These are phyloP conservation scores for Colletotrichum trifolii DNA, from an alignment of 2,329 filamentous ascomycete genomes.

Conservation along the genomic window DNA sequence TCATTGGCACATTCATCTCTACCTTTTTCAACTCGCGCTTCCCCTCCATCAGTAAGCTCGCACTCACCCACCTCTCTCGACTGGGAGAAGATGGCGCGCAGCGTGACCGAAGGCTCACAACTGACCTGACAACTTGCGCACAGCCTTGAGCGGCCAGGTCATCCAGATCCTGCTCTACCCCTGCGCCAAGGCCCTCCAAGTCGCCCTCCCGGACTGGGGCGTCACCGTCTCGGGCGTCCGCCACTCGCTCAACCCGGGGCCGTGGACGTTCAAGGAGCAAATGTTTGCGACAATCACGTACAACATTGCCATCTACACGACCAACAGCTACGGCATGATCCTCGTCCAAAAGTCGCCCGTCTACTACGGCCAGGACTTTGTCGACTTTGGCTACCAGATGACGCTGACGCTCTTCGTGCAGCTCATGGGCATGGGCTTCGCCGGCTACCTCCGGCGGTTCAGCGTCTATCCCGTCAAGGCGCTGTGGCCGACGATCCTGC, in stretches of 20 bases:
- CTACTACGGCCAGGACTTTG: conserved; percentile 54
- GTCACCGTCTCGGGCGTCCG: conserved; percentile 50
- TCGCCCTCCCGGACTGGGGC: conserved; percentile 56
- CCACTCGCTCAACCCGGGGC: conserved; percentile 53
- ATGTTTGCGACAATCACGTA: conserved; percentile 54
- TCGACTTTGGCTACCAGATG: conserved; percentile 53
- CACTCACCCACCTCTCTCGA: background rate
- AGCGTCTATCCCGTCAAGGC: conserved; percentile 48
- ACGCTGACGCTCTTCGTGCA: conserved; percentile 52
- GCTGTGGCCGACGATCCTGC: conserved; percentile 48
- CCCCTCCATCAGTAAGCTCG: conserved; percentile 48
- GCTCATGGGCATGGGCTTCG: conserved; percentile 56
- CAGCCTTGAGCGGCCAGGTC: conserved; percentile 48
- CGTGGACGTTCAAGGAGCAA: conserved; percentile 56
- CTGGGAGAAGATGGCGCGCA: background rate
- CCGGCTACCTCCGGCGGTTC: conserved; percentile 52
- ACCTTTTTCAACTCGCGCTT: conserved; percentile 55
- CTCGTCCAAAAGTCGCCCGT: conserved; percentile 47
- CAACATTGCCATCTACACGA: conserved; percentile 49
- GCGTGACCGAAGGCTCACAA: no score
- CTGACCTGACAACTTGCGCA: conserved; percentile 17
- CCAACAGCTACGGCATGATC: conserved; percentile 49
- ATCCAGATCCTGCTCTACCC: conserved; percentile 61
- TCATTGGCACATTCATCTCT: conserved; percentile 52
- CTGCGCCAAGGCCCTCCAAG: conserved; percentile 56